Evolutionary conservation across 768 basidiomycete species (phyloP).

Genomic region (Suillus bovinus): DNA sequence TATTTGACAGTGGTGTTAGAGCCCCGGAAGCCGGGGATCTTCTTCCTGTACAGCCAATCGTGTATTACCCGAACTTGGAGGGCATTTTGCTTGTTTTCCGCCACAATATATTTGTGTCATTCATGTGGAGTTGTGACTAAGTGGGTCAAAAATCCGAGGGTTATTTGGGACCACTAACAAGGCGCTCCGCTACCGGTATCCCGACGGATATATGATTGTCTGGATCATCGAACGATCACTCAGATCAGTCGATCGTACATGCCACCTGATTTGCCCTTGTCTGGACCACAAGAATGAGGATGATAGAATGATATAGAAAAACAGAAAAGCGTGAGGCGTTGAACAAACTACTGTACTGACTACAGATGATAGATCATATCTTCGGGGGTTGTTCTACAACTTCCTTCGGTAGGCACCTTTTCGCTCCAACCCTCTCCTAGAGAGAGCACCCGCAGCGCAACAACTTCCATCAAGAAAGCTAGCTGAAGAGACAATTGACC

Average conservation of each 20-base stretch:
- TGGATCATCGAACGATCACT: conserved; percentile 1
- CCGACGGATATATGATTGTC: not conserved
- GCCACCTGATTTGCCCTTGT: conserved; percentile 1
- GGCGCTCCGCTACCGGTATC: conserved; percentile 2
- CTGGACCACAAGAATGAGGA: conserved; percentile 11
- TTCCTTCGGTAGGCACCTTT: conserved; percentile 24
- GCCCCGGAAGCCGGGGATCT: conserved; percentile 5
- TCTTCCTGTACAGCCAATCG: conserved; percentile 2
- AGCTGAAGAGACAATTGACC: conserved; percentile 17
- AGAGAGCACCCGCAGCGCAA: conserved; percentile 30
- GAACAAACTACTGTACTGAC: conserved; percentile 22
- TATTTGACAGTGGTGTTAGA: conserved; percentile 5
- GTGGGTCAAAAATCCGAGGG: conserved; percentile 1
- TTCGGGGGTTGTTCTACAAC: conserved; percentile 27
- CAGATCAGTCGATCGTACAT: not conserved
- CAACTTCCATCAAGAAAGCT: conserved; percentile 25
- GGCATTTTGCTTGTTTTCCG: not conserved
- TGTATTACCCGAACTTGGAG: not conserved
- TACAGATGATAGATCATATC: conserved; percentile 28
- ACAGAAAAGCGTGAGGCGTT: conserved; percentile 19
- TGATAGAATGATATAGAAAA: conserved; percentile 26
- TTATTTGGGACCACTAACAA: not conserved
- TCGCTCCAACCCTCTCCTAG: conserved; percentile 34
- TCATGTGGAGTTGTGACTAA: not conserved
- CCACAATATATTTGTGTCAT: not conserved